These are phyloP conservation scores for Colletotrichum spinosum DNA, from an alignment of 2,329 filamentous ascomycete species.

Conservation along the genomic window DNA sequence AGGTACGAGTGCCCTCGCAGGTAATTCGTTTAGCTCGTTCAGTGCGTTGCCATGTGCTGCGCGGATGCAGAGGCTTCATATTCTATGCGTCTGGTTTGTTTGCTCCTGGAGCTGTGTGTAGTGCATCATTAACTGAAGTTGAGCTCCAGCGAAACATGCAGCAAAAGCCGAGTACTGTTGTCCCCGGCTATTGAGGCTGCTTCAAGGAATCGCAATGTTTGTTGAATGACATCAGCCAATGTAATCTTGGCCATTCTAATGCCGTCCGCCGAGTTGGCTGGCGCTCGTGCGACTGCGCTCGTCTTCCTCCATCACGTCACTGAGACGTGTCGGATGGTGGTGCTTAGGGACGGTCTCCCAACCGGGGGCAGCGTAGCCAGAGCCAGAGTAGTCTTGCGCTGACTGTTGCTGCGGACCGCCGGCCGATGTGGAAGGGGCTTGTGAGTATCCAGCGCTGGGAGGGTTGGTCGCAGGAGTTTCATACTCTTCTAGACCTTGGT, in stretches of 20 bases:
- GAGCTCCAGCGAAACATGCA: neutral
- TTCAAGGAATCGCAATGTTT: too few species aligned
- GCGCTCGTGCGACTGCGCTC: conserved; percentile 82
- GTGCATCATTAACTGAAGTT: too few species aligned
- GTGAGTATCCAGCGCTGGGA: conserved; percentile 47
- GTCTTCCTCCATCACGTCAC: conserved; percentile 88
- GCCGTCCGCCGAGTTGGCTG: conserved; percentile 56
- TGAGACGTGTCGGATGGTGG: conserved; percentile 88
- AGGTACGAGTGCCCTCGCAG: neutral
- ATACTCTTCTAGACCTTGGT: conserved; percentile 67
- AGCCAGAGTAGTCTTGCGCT: conserved; percentile 72
- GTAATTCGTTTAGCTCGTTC: conserved; percentile 20
- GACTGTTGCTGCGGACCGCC: conserved; percentile 42
- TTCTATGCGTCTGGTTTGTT: too few species aligned
- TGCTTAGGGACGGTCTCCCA: conserved; percentile 85
- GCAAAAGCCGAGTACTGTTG: neutral
- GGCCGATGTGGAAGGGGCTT: conserved; percentile 47
- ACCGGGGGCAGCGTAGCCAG: conserved; percentile 73
- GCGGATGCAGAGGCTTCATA: too few species aligned
- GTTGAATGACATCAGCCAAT: too few species aligned
- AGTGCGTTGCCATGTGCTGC: neutral
- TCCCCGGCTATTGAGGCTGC: conserved; percentile 1
- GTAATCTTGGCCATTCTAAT: conserved; percentile 6
- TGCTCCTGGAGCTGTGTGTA: neutral
- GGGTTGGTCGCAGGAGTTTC: conserved; percentile 62